phyloP scores from a whole-genome alignment of 1,284 basidiomycete genomes.

The Cutaneotrichosporon curvatum region DNA sequence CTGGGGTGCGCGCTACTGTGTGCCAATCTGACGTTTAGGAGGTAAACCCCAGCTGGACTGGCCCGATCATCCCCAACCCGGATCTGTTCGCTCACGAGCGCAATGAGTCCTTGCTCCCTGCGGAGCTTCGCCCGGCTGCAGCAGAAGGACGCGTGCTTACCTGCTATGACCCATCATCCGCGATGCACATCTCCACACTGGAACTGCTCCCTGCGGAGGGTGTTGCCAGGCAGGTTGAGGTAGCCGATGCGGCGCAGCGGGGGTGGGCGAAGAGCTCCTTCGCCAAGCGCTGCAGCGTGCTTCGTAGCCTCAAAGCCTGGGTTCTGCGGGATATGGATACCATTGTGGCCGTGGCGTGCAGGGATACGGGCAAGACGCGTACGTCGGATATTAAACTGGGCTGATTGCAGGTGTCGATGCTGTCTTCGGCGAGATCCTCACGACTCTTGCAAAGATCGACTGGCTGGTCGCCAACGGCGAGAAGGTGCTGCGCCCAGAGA shows the following conservation, averaged over 20 bases:
- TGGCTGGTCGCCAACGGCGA: conserved; percentile 71
- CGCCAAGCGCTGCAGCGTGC: conserved; percentile 65
- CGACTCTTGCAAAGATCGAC: conserved; percentile 80
- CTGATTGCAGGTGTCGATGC: conserved; percentile 69
- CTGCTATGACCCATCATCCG: conserved; percentile 84
- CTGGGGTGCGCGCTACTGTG: conserved; percentile 51
- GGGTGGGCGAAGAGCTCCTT: conserved; percentile 68
- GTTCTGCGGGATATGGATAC: conserved; percentile 65
- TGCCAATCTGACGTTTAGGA: conserved; percentile 14
- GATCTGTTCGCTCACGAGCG: conserved; percentile 27
- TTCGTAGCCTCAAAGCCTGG: conserved; percentile 84
- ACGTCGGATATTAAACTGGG: too few relatives aligned
- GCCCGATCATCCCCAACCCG: conserved; percentile 22
- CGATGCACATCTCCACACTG: conserved; percentile 48
- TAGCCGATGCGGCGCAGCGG: conserved; percentile 62
- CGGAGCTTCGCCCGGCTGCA: too few relatives aligned
- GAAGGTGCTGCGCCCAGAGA: conserved; percentile 61
- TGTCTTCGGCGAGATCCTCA: conserved; percentile 79
- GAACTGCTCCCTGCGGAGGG: conserved; percentile 60
- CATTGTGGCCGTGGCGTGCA: conserved; percentile 80
- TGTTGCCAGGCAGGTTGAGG: conserved; percentile 62
- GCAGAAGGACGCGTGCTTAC: conserved; percentile 59
- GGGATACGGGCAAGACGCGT: conserved; percentile 96
- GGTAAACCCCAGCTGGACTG: conserved; percentile 24
- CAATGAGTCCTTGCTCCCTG: conserved; percentile 25